Evolutionary conservation across 495 filamentous ascomycete species (phyloP).

Genomic region (Penicillium cataractarum): DNA sequence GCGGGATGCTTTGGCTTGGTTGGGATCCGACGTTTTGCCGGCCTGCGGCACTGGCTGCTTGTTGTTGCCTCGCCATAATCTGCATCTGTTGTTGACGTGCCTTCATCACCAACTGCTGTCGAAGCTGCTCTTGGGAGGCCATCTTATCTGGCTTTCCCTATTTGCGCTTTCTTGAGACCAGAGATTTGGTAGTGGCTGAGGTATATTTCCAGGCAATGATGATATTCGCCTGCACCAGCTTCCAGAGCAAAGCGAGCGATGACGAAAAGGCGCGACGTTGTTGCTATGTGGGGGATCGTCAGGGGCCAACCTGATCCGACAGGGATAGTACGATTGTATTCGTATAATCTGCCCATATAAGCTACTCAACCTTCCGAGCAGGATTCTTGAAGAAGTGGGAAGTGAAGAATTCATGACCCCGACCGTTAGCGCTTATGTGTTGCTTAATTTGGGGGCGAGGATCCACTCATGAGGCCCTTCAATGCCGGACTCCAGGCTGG

Average conservation of each 20-base stretch:
- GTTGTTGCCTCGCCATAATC: neutral
- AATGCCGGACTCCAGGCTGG: neutral
- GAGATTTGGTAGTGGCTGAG: neutral
- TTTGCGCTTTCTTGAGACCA: neutral
- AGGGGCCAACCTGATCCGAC: neutral
- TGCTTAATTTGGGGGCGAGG: neutral
- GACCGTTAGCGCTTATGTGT: neutral
- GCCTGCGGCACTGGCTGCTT: neutral
- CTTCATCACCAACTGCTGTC: neutral
- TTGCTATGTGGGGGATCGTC: neutral
- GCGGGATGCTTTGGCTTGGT: neutral
- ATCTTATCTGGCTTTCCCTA: neutral
- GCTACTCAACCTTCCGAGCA: neutral
- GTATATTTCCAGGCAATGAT: neutral
- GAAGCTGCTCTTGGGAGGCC: constrained; percentile 2
- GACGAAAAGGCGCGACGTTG: neutral
- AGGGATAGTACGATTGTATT: neutral
- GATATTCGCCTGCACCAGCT: neutral
- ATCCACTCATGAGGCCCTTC: neutral
- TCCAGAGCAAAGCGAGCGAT: neutral
- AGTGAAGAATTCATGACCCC: neutral
- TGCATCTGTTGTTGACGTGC: neutral
- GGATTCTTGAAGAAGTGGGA: neutral
- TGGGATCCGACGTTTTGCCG: too few species aligned
- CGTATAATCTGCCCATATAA: neutral